Percentiles rank a stretch among this genome's conserved stretches.
These are phyloP conservation scores for Ceratobasidium sp. DNA, from an alignment of 1,284 basidiomycete genomes.

Conservation along the genomic window DNA sequence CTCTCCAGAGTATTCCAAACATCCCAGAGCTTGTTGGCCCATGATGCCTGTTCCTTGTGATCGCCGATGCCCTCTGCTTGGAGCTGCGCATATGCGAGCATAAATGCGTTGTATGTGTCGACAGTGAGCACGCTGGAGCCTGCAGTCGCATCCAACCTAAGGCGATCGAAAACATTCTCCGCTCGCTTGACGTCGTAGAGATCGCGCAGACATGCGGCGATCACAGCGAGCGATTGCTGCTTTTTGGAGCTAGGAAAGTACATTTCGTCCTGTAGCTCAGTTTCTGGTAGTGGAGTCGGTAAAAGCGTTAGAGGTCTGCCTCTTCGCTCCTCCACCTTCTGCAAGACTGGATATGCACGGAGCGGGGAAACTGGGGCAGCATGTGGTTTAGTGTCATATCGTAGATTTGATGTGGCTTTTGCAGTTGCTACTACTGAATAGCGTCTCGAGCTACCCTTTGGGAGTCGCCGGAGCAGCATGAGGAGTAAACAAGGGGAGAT, in stretches of 20 bases:
- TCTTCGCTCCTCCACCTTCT: slow-evolving; percentile 16
- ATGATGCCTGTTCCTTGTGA: slow-evolving; percentile 52
- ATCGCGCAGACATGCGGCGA: slow-evolving; percentile 81
- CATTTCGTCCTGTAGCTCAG: slow-evolving; percentile 59
- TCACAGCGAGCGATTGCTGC: slow-evolving; percentile 75
- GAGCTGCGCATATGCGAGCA: slow-evolving; percentile 71
- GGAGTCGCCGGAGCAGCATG: slow-evolving; percentile 33
- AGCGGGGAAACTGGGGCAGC: slow-evolving; percentile 14
- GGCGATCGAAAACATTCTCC: slow-evolving; percentile 68
- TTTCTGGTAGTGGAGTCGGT: slow-evolving; percentile 68
- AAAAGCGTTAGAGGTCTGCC: slow-evolving; percentile 56
- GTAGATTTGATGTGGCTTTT: neutral
- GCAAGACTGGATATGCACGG: slow-evolving; percentile 10
- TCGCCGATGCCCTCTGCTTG: slow-evolving; percentile 58
- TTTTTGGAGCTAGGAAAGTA: slow-evolving; percentile 72
- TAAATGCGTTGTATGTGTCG: slow-evolving; percentile 64
- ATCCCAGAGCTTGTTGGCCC: slow-evolving; percentile 68
- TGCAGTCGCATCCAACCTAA: slow-evolving; percentile 56
- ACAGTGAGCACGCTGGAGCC: slow-evolving; percentile 56
- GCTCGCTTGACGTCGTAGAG: slow-evolving; percentile 77
- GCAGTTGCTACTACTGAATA: slow-evolving; percentile 19
- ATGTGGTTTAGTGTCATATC: neutral
- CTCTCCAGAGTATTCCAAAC: slow-evolving; percentile 67
- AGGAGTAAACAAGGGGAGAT: neutral
- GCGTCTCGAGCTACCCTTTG: slow-evolving; percentile 31